These are phyloP conservation scores for Verticillium nubilum DNA, from an alignment of 2,329 filamentous ascomycete genomes.

Conservation along the genomic window DNA sequence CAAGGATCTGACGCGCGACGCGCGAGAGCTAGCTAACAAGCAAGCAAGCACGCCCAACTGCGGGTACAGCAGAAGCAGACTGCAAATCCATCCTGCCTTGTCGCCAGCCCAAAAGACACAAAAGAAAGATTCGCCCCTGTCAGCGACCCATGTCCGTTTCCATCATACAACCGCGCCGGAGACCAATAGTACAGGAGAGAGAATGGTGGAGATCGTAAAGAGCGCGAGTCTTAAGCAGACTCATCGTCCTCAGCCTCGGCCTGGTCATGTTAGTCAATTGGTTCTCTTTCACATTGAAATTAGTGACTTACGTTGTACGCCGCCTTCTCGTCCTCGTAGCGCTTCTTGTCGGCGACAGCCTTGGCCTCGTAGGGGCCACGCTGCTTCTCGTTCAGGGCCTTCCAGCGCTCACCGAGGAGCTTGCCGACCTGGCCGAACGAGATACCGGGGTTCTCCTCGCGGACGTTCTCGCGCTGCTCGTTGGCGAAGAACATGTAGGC, in stretches of 20 bases:
- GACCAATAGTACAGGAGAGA: neutral
- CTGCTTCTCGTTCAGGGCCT: conserved; percentile 90
- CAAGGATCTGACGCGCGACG: neutral
- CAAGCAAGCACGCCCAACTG: neutral
- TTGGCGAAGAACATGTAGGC: conserved; percentile 99
- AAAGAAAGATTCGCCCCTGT: neutral
- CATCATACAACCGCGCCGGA: conserved; percentile 1
- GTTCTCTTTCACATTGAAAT: too few species aligned
- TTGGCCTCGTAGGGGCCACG: conserved; percentile 93
- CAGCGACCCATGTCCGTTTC: neutral
- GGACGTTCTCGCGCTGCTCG: conserved; percentile 96
- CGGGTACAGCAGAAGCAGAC: conserved; percentile 5
- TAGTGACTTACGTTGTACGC: conserved; percentile 73
- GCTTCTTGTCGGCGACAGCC: conserved; percentile 96
- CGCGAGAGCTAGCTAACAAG: neutral
- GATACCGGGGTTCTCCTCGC: conserved; percentile 97
- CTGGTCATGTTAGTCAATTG: conserved; percentile 30
- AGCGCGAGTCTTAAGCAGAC: conserved; percentile 26
- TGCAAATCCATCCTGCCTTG: neutral
- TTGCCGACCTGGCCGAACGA: conserved; percentile 98
- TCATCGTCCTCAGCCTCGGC: conserved; percentile 54
- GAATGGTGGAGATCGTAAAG: neutral
- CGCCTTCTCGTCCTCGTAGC: conserved; percentile 97
- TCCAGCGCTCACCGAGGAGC: conserved; percentile 97
- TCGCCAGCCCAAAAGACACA: neutral